Conservation (phyloP, 768 basidiomycete species). For the Dictyophora rubrovolvata region DNA sequence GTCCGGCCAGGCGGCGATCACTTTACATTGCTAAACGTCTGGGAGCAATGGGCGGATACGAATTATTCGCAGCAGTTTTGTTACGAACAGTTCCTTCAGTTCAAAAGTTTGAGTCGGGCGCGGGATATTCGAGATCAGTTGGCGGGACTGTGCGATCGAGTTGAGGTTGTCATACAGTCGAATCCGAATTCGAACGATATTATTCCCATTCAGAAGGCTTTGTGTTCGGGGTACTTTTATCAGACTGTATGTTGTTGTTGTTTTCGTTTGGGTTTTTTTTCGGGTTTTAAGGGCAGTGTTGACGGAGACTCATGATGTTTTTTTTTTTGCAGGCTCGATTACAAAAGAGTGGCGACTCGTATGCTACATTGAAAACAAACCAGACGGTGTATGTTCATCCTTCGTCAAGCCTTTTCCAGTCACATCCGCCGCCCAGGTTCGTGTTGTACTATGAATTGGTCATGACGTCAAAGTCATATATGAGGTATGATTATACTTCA, state of each 20-base stretch:
- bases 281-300: slow-evolving; percentile 3
- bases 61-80: slow-evolving; percentile 96
- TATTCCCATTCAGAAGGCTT: slow-evolving; percentile 86
- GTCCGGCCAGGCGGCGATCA: slow-evolving; percentile 94
- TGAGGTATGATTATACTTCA: slow-evolving; percentile 43
- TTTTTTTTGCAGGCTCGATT: slow-evolving; percentile 56
- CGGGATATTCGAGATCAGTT: slow-evolving; percentile 95
- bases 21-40: slow-evolving; percentile 94
- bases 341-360: slow-evolving; percentile 94
- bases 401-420: slow-evolving; percentile 88
- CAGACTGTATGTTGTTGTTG: slow-evolving; percentile 54
- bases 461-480: slow-evolving; percentile 94
- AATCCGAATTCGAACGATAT: slow-evolving; percentile 93
- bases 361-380: slow-evolving; percentile 90
- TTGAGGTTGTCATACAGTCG: slow-evolving; percentile 80
- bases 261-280: background rate
- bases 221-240: slow-evolving; percentile 94
- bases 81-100: slow-evolving; percentile 91
- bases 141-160: slow-evolving; percentile 90
- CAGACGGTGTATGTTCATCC: slow-evolving; percentile 97
- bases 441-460: slow-evolving; percentile 95
- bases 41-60: slow-evolving; percentile 98
- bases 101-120: slow-evolving; percentile 87
- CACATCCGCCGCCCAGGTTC: slow-evolving; percentile 86
- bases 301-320: too few species aligned